Evolutionary conservation across 2,329 filamentous ascomycete species (phyloP).

Genomic region (Talaromyces sp.): DNA sequence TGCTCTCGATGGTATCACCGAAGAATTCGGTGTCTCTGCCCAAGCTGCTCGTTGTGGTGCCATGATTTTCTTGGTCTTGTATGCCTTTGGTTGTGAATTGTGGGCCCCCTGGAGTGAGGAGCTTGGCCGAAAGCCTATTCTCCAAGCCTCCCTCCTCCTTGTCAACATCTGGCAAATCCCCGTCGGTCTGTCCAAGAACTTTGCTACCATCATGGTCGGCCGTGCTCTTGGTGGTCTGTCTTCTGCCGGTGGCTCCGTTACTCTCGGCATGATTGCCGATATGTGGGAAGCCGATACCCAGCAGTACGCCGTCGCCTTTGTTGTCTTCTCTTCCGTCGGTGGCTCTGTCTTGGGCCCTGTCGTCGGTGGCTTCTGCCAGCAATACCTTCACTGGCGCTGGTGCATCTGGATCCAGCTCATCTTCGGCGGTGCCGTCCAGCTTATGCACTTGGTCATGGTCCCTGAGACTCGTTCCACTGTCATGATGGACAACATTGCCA

Average conservation of each 20-base stretch:
- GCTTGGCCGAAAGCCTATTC: slow-evolving; percentile 67
- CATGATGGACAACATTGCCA: slow-evolving; percentile 73
- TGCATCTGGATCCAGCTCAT: slow-evolving; percentile 82
- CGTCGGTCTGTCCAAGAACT: slow-evolving; percentile 68
- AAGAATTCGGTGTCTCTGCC: slow-evolving; percentile 61
- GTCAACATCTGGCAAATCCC: slow-evolving; percentile 74
- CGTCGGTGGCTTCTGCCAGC: slow-evolving; percentile 69
- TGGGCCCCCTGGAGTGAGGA: slow-evolving; percentile 89
- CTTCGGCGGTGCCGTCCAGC: slow-evolving; percentile 64
- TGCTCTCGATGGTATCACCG: slow-evolving; percentile 57
- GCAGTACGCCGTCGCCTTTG: slow-evolving; percentile 69
- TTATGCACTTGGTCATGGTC: slow-evolving; percentile 62
- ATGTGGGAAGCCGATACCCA: slow-evolving; percentile 65
- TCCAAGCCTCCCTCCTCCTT: slow-evolving; percentile 66
- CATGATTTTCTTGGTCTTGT: slow-evolving; percentile 70
- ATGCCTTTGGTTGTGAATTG: slow-evolving; percentile 80
- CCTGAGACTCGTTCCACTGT: slow-evolving; percentile 73
- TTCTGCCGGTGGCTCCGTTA: slow-evolving; percentile 67
- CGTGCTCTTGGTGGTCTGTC: slow-evolving; percentile 64
- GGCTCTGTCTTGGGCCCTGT: slow-evolving; percentile 72
- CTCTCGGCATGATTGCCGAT: slow-evolving; percentile 69
- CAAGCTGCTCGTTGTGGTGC: slow-evolving; percentile 68
- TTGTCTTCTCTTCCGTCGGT: slow-evolving; percentile 73
- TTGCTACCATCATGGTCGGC: slow-evolving; percentile 63
- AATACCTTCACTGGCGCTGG: slow-evolving; percentile 65